Evolutionary conservation across 1,284 basidiomycete genomes (phyloP).

Genomic region (Trichosporon coremiiforme): DNA sequence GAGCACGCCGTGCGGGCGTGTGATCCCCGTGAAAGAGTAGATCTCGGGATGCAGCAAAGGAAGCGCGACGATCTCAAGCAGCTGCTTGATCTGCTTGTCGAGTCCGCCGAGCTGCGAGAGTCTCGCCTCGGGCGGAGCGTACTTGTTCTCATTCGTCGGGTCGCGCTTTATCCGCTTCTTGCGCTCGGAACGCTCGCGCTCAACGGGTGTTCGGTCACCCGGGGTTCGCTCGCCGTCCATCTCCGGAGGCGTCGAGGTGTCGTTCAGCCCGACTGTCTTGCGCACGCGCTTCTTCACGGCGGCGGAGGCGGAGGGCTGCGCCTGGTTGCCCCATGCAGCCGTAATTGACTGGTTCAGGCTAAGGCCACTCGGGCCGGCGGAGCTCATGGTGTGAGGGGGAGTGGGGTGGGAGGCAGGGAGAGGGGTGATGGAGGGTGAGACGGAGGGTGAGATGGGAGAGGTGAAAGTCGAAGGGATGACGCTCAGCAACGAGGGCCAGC

Average conservation of each 20-base stretch:
- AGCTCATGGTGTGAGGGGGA: too few species aligned
- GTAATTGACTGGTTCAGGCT: conserved; percentile 49
- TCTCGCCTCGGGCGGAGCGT: conserved; percentile 52
- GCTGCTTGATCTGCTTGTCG: conserved; percentile 80
- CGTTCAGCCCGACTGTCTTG: conserved; percentile 32
- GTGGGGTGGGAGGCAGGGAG: not conserved
- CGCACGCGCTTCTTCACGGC: conserved; percentile 27
- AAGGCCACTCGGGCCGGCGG: conserved; percentile 20
- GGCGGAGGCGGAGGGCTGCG: not conserved
- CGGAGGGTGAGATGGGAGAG: too few species aligned
- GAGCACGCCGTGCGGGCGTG: conserved; percentile 87
- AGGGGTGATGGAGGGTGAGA: not conserved
- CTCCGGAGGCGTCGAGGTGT: conserved; percentile 21
- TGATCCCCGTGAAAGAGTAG: conserved; percentile 88
- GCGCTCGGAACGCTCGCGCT: conserved; percentile 13
- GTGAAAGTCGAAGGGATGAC: not conserved
- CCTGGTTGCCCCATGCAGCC: conserved; percentile 44
- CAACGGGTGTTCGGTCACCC: conserved; percentile 8
- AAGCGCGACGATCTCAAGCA: conserved; percentile 93
- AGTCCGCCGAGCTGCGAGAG: conserved; percentile 88
- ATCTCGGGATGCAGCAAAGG: conserved; percentile 94
- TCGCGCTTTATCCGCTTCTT: conserved; percentile 30
- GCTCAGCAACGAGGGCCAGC: not conserved
- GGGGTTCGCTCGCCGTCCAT: conserved; percentile 19
- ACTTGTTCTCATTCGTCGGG: conserved; percentile 37